phyloP scores from a whole-genome alignment of 2,329 filamentous ascomycete genomes.

The Alternaria tenuissima region DNA sequence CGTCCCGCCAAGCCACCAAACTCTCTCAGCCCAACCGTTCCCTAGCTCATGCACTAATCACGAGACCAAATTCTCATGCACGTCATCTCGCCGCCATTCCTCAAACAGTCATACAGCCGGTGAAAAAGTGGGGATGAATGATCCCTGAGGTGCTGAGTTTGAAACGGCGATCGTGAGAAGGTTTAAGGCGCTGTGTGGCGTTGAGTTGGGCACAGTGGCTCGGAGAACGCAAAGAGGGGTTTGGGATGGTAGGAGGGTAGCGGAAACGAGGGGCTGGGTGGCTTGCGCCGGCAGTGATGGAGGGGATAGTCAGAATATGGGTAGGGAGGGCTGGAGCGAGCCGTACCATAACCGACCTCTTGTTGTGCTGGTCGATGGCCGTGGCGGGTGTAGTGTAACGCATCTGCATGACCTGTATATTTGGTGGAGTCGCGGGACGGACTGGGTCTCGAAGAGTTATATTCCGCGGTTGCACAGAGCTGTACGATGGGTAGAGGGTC shows the following conservation, averaged over 20 bases:
- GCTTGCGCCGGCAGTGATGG: conserved; percentile 1
- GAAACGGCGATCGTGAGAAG: conserved; percentile 4
- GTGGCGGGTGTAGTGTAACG: neutral
- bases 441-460: neutral
- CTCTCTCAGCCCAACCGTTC: neutral
- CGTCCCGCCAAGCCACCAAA: conserved; percentile 12
- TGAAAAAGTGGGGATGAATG: neutral
- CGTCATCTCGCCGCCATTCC: conserved; percentile 19
- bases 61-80: conserved; percentile 23
- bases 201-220: neutral
- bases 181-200: conserved; percentile 1
- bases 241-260: neutral
- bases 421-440: neutral
- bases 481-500: neutral
- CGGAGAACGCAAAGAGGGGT: neutral
- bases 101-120: conserved; percentile 1
- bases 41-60: conserved; percentile 19
- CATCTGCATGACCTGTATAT: neutral
- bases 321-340: neutral
- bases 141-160: neutral
- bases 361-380: neutral
- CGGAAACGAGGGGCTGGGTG: neutral
- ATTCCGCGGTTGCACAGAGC: neutral
- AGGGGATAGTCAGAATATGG: neutral
- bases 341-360: neutral